These are phyloP conservation scores for Monosporascus sp. DNA, from an alignment of 2,329 filamentous ascomycete species.

Conservation along the genomic window DNA sequence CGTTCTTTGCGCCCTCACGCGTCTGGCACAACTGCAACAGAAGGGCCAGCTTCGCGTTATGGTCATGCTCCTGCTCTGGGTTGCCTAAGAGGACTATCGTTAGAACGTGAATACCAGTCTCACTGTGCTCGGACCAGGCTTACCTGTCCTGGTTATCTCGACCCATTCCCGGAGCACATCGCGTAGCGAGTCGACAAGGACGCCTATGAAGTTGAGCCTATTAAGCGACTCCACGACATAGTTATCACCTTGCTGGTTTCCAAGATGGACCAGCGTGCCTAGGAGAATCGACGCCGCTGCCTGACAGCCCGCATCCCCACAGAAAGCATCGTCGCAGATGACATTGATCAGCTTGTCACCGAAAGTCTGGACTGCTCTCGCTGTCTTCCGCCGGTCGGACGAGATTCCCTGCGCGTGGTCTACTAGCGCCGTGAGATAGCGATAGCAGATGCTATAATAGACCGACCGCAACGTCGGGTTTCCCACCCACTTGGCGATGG, in stretches of 20 bases:
- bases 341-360: conserved; percentile 80
- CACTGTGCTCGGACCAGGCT: conserved; percentile 20
- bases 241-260: conserved; percentile 64
- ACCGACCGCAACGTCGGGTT: conserved; percentile 69
- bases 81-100: conserved; percentile 25
- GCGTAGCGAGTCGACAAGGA: conserved; percentile 83
- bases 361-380: conserved; percentile 63
- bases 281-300: conserved; percentile 84
- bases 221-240: conserved; percentile 75
- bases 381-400: conserved; percentile 52
- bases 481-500: conserved; percentile 68
- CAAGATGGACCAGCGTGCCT: conserved; percentile 68
- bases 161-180: conserved; percentile 69
- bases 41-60: conserved; percentile 71
- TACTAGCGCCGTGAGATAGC: conserved; percentile 70
- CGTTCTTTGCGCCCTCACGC: conserved; percentile 73
- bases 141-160: conserved; percentile 52
- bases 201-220: conserved; percentile 82
- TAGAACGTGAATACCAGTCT: conserved; percentile 6
- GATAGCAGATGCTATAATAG: conserved; percentile 88
- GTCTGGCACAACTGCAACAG: conserved; percentile 81
- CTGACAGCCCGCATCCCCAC: conserved; percentile 74
- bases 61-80: conserved; percentile 44
- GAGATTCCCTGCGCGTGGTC: conserved; percentile 44
- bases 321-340: conserved; percentile 88